Evolutionary conservation across 768 basidiomycete genomes (phyloP).

Genomic region (Amylocystis lapponica): DNA sequence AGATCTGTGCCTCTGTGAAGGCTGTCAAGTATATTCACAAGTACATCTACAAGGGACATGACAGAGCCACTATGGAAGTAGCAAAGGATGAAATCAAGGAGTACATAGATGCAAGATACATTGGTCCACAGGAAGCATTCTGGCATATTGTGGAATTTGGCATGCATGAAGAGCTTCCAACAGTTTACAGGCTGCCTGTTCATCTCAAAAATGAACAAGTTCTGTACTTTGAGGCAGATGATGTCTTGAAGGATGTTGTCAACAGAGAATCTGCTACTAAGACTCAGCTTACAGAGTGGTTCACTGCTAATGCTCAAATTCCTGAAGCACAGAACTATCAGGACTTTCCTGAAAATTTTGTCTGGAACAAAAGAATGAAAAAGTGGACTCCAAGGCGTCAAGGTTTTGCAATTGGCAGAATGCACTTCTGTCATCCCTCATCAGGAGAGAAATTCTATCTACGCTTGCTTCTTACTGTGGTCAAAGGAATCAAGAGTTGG

Average conservation of each 20-base stretch:
- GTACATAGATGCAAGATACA: slow-evolving; percentile 34
- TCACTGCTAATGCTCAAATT: slow-evolving; percentile 14
- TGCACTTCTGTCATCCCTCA: slow-evolving; percentile 33
- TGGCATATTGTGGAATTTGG: slow-evolving; percentile 33
- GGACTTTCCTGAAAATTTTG: slow-evolving; percentile 32
- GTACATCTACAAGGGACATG: slow-evolving; percentile 45
- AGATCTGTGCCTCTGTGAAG: slow-evolving; percentile 32
- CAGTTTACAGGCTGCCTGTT: slow-evolving; percentile 35
- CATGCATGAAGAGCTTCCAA: too few species aligned
- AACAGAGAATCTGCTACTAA: slow-evolving; percentile 9
- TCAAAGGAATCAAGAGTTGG: slow-evolving; percentile 30
- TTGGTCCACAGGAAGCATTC: slow-evolving; percentile 29
- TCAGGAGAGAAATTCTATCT: slow-evolving; percentile 37
- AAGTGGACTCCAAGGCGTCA: slow-evolving; percentile 26
- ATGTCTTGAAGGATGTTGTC: slow-evolving; percentile 14
- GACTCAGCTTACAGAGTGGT: slow-evolving; percentile 27
- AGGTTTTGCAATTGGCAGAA: slow-evolving; percentile 33
- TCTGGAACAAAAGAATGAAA: slow-evolving; percentile 17
- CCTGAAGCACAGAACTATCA: slow-evolving; percentile 23
- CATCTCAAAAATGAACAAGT: slow-evolving; percentile 34
- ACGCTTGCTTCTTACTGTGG: slow-evolving; percentile 32
- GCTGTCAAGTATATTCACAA: slow-evolving; percentile 43
- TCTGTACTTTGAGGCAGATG: slow-evolving; percentile 32
- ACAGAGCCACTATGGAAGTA: slow-evolving; percentile 33
- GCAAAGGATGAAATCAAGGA: slow-evolving; percentile 28